Evolutionary conservation across 2,329 filamentous ascomycete species (phyloP), one percentile per base, ranked within the genome.

Genomic region (Metarhizium anisopliae): DNA sequence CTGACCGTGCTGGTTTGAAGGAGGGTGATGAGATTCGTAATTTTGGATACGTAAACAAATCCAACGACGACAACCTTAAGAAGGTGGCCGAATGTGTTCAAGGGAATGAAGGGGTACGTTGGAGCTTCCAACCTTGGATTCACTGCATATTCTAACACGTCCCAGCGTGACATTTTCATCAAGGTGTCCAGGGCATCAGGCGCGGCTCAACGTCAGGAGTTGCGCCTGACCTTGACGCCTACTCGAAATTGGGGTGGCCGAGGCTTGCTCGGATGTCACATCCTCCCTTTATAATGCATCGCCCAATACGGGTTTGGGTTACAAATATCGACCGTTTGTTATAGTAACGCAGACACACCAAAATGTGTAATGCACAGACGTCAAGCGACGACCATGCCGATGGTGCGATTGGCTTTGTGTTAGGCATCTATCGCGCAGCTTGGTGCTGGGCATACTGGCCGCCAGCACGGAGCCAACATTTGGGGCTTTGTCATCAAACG

Each of bases 21-120:
- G 73, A 81, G 2, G 92, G 89, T 29, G 94, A 99, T 71, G 78
- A 83, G 66, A 87, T 99, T 61, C 84, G 87, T 58, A 86, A 81
- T 64, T 96, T 99, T 75, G 94, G 93, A 59, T 85, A 83, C 63
- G 89, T 92, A 47, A 90, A 93, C 66, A 85, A 80, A 73, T 77
- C 82, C 61, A 97, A 97, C 67, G 87, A 97, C 67, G 91, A 96
- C 70, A 84, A 84, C 63, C 80, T 99, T 49, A 83, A 81, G 61
- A 94, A 87, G 72, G 88, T 99, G 20, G 90, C 86, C n/a, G 88
- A 96, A 67, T 86, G 87, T 56, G 93, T 99, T 1, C 87, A 92
- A 67, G 87, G 87, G 60, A 96, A 90, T 65, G 89, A 96, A 78
- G 90, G 87, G 61, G 92, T 95, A 80, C 76, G 88, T 82, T 11